These are phyloP conservation scores for Royoungia palumana DNA, from an alignment of 768 basidiomycete species.

Conservation along the genomic window DNA sequence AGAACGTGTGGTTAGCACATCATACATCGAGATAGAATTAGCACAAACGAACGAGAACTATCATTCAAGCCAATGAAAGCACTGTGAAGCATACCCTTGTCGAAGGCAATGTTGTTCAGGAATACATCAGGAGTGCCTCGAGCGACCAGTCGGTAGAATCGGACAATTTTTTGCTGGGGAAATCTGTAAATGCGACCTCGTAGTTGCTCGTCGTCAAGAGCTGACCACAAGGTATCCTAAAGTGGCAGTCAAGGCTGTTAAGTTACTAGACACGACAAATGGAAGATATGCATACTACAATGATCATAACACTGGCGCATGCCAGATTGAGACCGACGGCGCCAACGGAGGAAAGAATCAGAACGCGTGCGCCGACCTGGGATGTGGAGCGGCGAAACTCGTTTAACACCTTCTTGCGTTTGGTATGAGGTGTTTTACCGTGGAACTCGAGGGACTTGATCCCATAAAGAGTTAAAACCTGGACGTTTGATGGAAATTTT, in stretches of 20 bases:
- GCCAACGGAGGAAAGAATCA: slow-evolving; percentile 13
- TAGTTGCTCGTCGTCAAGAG: slow-evolving; percentile 18
- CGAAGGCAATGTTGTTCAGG: slow-evolving; percentile 24
- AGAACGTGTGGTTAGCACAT: too few relatives aligned
- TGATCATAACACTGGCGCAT: slow-evolving; percentile 9
- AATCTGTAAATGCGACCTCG: slow-evolving; percentile 11
- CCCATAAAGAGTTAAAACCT: slow-evolving; percentile 6
- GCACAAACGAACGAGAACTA: too few relatives aligned
- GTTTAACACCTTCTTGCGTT: not conserved
- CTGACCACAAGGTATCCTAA: slow-evolving; percentile 26
- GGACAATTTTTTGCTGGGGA: slow-evolving; percentile 15
- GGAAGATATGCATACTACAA: not conserved
- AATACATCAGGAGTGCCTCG: slow-evolving; percentile 12
- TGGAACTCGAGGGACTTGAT: slow-evolving; percentile 3
- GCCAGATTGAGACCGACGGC: slow-evolving; percentile 11
- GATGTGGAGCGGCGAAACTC: not conserved
- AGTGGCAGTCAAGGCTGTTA: too few relatives aligned
- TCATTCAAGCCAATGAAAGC: not conserved
- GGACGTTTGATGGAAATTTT: too few relatives aligned
- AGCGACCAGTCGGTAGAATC: slow-evolving; percentile 15
- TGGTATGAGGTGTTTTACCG: not conserved
- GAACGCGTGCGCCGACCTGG: not conserved
- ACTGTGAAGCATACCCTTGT: not conserved
- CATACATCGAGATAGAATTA: too few relatives aligned
- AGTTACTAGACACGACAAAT: too few relatives aligned